Conservation (phyloP, 73 alveolate species). For the Symbiodinium natans region DNA sequence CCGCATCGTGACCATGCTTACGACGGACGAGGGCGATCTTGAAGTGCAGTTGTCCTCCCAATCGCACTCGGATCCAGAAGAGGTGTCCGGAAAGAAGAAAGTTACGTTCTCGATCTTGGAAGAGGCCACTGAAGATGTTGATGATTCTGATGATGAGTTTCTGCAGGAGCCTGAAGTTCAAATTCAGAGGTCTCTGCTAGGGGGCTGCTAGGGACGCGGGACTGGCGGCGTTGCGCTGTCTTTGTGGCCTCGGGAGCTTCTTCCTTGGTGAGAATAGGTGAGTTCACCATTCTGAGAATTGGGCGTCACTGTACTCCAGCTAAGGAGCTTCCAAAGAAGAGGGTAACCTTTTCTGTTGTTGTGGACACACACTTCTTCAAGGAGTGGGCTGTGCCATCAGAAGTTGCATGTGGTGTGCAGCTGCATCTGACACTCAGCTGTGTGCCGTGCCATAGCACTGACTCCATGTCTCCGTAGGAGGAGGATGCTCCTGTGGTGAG, state of each 20-base stretch:
- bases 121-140: neutral
- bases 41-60: conserved; percentile 11
- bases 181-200: neutral
- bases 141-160: neutral
- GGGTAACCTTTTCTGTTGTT: neutral
- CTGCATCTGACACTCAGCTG: no score
- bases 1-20: neutral
- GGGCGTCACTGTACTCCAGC: no score
- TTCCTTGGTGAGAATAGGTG: neutral
- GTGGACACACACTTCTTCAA: conserved; percentile 10
- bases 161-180: neutral
- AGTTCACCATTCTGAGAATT: no score
- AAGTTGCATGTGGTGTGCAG: no score
- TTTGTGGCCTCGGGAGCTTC: no score
- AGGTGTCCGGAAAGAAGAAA: neutral
- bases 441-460: no score
- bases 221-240: no score
- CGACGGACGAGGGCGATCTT: neutral
- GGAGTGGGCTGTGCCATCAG: no score
- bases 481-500: neutral
- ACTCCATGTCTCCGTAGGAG: neutral
- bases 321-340: neutral
- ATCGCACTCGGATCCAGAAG: neutral
- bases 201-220: no score
- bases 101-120: neutral